phyloP scores from a whole-genome alignment of 2,329 filamentous ascomycete genomes.

The Microsporum canis region DNA sequence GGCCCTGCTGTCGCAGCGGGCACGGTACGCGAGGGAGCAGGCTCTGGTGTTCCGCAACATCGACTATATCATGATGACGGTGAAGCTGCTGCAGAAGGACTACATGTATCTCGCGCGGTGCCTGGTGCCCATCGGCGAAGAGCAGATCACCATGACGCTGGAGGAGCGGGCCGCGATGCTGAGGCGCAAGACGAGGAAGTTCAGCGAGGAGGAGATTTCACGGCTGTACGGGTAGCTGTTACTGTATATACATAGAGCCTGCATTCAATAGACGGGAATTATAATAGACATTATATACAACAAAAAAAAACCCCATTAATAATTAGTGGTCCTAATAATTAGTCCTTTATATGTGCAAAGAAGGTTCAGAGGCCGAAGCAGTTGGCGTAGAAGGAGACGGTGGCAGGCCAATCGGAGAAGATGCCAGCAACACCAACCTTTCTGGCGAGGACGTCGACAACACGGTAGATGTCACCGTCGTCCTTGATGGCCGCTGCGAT shows the following conservation, averaged over 20 bases:
- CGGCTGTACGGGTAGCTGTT: constrained; percentile 26
- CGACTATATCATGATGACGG: constrained; percentile 66
- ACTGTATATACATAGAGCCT: background rate
- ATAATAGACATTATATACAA: background rate
- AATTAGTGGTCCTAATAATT: background rate
- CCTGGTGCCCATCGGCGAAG: constrained; percentile 57
- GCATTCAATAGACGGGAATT: background rate
- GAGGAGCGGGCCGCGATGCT: constrained; percentile 54
- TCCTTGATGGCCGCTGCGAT: constrained; percentile 45
- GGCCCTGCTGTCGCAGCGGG: constrained; percentile 59
- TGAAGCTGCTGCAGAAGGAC: constrained; percentile 57
- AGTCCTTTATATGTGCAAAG: background rate
- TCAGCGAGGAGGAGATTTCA: constrained; percentile 54
- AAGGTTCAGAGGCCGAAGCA: constrained; percentile 42
- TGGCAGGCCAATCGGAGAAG: constrained; percentile 60
- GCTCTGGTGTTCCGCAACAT: constrained; percentile 72
- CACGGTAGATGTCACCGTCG: constrained; percentile 55
- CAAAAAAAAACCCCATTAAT: background rate
- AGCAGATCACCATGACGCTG: constrained; percentile 55
- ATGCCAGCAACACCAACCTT: constrained; percentile 51
- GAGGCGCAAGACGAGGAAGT: constrained; percentile 51
- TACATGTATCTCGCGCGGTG: constrained; percentile 58
- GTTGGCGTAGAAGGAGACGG: constrained; percentile 60
- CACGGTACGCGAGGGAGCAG: constrained; percentile 52
- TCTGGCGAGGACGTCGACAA: constrained; percentile 53